Evolutionary conservation across 148 eudicot species (phyloP), one percentile per base, ranked within the genome.

Genomic region (Chenopodium formosanum): DNA sequence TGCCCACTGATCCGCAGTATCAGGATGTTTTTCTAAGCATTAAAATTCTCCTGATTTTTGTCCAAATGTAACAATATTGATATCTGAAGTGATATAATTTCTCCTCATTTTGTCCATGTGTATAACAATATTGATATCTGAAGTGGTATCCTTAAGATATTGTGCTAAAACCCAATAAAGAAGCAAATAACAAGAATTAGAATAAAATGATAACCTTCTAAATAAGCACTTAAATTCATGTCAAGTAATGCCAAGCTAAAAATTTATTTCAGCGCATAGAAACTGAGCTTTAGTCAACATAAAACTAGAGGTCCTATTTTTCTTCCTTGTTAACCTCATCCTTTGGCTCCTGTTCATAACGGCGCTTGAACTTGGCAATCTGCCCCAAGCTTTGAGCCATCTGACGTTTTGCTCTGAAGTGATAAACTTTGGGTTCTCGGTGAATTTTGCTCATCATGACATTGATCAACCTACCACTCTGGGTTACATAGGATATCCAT

Each of bases 391-490:
- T 90, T 78, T 91, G 85, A 81, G 97, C 95, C 97, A 90, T 93
- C 86, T 93, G 93, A 64, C 92, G 85, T 75, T 86, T 90, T 7
- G 94, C 97, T 82, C 97, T 88, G 48, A 90, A 83, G 83, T 94
- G 99, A 85, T 91, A 90, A 34, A 93, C 97, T 88, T 95, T 95
- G 74, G 97, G 97, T 68, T 76, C 87, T 62, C 87, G 82, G 87
- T 92, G 91, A 73, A 93, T 91, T 76, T 87, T 95, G 83, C 92
- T 88, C 97, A 95, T 93, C 97, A 91, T 90, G 34, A 95, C 93
- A 52, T 90, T 84, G 74, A 92, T 82, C 91, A 91, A 78, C 47
- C 90, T 85, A 47, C 92, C 93, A 73, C 89, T 89, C 80, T 91
- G 94, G 47, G 90, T 91, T 56, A 91, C 92, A 31, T 89, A 91